Evolutionary conservation across 495 filamentous ascomycete species (phyloP).

Genomic region (Hypoxylon rickii): DNA sequence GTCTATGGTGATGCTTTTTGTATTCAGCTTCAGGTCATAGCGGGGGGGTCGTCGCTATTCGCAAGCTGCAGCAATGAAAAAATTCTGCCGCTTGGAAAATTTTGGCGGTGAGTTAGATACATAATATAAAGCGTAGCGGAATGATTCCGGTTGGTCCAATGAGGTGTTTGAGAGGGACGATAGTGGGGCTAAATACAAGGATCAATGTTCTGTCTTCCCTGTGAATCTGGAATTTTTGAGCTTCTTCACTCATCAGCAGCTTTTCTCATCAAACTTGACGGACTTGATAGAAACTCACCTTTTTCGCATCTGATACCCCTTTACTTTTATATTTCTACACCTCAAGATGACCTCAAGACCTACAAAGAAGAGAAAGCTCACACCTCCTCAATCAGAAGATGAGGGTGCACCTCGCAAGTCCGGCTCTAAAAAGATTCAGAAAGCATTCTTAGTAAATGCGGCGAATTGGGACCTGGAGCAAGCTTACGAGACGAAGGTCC

Average conservation of each 20-base stretch:
- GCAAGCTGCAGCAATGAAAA: conserved; percentile 28
- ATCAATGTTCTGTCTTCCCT: too few species aligned
- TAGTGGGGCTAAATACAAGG: conserved; percentile 11
- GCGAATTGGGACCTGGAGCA: conserved; percentile 85
- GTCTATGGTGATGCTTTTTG: too few species aligned
- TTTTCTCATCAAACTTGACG: too few species aligned
- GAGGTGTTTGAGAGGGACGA: not conserved
- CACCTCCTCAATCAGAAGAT: conserved; percentile 44
- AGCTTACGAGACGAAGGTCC: conserved; percentile 79
- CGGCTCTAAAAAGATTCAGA: conserved; percentile 46
- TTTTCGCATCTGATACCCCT: too few species aligned
- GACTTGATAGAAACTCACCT: too few species aligned
- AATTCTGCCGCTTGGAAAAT: conserved; percentile 37
- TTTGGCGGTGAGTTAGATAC: conserved; percentile 30
- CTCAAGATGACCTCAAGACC: conserved; percentile 46
- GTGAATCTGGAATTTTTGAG: conserved; percentile 29
- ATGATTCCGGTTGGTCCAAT: conserved; percentile 26
- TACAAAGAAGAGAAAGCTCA: conserved; percentile 51
- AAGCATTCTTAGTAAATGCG: conserved; percentile 51
- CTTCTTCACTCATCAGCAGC: conserved; percentile 15
- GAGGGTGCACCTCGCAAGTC: conserved; percentile 27
- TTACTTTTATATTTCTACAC: conserved; percentile 1
- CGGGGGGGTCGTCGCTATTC: conserved; percentile 19
- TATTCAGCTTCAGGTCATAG: too few species aligned
- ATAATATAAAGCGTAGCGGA: conserved; percentile 5